phyloP scores from a whole-genome alignment of 176 grass and related monocot species.

The Echinochloa phyllopogon region DNA sequence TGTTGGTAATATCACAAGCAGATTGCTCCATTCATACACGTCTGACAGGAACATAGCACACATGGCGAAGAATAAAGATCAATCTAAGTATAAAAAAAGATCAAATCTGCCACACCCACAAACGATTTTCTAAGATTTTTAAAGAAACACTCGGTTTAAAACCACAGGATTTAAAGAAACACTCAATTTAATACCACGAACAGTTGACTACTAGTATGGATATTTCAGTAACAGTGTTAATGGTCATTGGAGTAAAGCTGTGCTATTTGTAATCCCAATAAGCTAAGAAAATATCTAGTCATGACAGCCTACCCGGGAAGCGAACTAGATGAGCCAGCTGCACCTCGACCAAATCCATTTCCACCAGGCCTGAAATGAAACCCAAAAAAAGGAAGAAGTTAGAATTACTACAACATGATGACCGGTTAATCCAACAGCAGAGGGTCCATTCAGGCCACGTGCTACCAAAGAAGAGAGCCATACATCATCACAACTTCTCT shows the following conservation, averaged over 20 bases:
- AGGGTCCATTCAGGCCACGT: not conserved
- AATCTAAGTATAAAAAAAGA: no score
- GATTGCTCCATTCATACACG: not conserved
- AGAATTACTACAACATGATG: not conserved
- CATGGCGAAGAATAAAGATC: not conserved
- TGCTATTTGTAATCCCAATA: not conserved
- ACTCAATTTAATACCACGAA: not conserved
- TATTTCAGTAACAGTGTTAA: not conserved
- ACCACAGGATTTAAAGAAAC: no score
- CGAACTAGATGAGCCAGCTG: constrained; percentile 55
- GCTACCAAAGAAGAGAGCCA: constrained; percentile 41
- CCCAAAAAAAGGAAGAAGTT: constrained; percentile 25
- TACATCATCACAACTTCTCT: constrained; percentile 97
- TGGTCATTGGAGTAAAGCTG: not conserved
- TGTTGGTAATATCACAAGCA: not conserved
- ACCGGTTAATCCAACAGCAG: not conserved
- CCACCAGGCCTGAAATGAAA: constrained; percentile 58
- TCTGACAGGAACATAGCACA: not conserved
- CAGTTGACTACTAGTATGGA: not conserved
- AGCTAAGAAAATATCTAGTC: constrained; percentile 11
- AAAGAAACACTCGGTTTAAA: no score
- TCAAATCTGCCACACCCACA: not conserved
- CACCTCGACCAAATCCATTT: constrained; percentile 48
- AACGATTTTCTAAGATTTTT: not conserved
- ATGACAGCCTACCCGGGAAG: constrained; percentile 62